Evolutionary conservation across 2,329 filamentous ascomycete species (phyloP).

Genomic region (Phialophora expanda): DNA sequence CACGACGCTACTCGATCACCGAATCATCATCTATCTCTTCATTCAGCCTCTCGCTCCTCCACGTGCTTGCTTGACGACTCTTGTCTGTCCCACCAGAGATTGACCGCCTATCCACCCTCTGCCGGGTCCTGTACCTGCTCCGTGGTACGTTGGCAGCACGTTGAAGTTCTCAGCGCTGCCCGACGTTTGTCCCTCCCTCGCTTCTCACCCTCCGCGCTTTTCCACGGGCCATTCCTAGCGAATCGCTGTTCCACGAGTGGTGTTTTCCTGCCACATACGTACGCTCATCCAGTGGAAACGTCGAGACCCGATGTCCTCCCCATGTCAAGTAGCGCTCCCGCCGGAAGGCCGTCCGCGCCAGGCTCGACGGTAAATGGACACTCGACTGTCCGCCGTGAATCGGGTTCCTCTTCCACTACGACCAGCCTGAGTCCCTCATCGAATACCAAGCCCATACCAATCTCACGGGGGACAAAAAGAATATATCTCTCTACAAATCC

Average conservation of each 20-base stretch:
- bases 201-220: conserved; percentile 22
- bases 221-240: conserved; percentile 28
- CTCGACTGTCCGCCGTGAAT: conserved; percentile 43
- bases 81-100: conserved; percentile 23
- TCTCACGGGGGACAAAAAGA: conserved; percentile 39
- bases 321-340: conserved; percentile 57
- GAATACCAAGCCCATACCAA: conserved; percentile 46
- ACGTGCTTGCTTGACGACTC: conserved; percentile 28
- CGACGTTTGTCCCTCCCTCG: conserved; percentile 22
- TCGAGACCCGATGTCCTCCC: conserved; percentile 54
- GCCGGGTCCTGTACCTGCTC: conserved; percentile 10
- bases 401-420: conserved; percentile 39
- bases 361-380: conserved; percentile 45
- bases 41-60: conserved; percentile 37
- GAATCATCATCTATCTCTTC: conserved; percentile 28
- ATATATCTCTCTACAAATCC: conserved; percentile 21
- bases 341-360: conserved; percentile 52
- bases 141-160: conserved; percentile 24
- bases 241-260: conserved; percentile 38
- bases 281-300: conserved; percentile 6
- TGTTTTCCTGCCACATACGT: conserved; percentile 22
- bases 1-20: conserved; percentile 25
- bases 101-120: conserved; percentile 25
- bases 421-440: conserved; percentile 40
- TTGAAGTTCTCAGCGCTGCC: conserved; percentile 26